Evolutionary conservation across 208 protist genomes (phyloP), one percentile per base, ranked within the genome.

Genomic region (Crithidia mellificae): DNA sequence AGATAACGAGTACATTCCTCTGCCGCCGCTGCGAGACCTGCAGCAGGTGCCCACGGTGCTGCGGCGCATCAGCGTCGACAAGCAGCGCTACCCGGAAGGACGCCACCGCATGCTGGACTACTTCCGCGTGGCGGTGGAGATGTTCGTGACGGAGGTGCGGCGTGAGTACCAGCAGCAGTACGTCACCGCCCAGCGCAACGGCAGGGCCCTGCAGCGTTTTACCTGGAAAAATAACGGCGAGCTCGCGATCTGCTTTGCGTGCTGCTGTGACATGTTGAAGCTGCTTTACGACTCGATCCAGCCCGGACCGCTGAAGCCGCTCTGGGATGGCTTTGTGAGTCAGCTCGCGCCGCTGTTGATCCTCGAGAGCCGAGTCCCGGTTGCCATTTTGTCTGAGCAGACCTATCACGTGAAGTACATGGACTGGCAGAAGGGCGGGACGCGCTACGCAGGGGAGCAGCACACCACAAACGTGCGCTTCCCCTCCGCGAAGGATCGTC

Each of bases 351-450:
- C 74, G 2, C 63, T 95, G 53, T 63, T 92, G 19, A 93, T 93
- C n/a, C 59, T 54, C 8, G 79, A 89, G 46, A 90, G 82, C 39
- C 70, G 79, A 30, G 71, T 95, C 22, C 90, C 90, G 19, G 49
- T 59, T 0, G 41, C n/a, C 22, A 62, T 91, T 27, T 63, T 93
- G 59, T 65, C 78, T 34, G 66, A 77, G 50, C 66, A 92, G 27
- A 95, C 87, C 19, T 93, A 93, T 59, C 74, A 81, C 63, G 91
- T 81, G 50, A 95, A 95, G 76, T 95, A 85, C 71, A 64, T 88
- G 61, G 90, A 95, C 71, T 95, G 90, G 87, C 59, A 90, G 38
- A 93, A 95, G 72, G 90, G 90, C 29, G 90, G 90, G 46, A 95
- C 90, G 12, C 87, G 90, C 4, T 95, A 95, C 80, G 81, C 52